Percentiles rank a stretch among this genome's conserved stretches.
Conservation (phyloP, 2,329 filamentous ascomycete species). For the Penicillium glabrum region DNA sequence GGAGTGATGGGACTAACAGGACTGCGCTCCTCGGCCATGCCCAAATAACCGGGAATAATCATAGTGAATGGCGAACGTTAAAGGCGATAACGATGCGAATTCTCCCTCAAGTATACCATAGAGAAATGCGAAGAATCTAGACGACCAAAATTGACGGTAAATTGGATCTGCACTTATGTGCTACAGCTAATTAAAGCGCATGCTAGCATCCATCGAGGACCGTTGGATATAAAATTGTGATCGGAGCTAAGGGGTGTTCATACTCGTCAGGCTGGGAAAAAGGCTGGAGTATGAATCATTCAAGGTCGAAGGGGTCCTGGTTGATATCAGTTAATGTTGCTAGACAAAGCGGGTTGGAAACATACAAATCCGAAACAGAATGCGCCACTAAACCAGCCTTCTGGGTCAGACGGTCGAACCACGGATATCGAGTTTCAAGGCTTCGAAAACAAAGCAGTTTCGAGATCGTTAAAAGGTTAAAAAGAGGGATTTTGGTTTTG, state of each 20-base stretch:
- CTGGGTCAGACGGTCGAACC: neutral
- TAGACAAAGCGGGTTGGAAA: neutral
- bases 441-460: neutral
- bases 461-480: neutral
- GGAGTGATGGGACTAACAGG: slow-evolving; percentile 1
- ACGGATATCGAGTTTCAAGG: neutral
- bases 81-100: neutral
- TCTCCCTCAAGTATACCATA: neutral
- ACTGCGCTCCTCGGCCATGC: neutral
- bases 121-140: neutral
- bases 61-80: neutral
- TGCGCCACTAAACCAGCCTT: neutral
- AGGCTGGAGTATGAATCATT: slow-evolving; percentile 7
- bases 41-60: neutral
- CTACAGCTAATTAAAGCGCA: slow-evolving; percentile 7
- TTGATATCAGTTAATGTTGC: neutral
- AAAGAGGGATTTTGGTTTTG: neutral
- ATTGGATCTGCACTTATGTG: neutral
- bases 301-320: neutral
- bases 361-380: neutral
- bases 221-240: slow-evolving; percentile 19
- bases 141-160: neutral
- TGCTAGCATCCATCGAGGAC: slow-evolving; percentile 15
- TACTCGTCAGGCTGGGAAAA: neutral
- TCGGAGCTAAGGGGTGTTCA: slow-evolving; percentile 10